phyloP scores from a whole-genome alignment of 164 flowering plant genomes.

The Echeveria elegans region DNA sequence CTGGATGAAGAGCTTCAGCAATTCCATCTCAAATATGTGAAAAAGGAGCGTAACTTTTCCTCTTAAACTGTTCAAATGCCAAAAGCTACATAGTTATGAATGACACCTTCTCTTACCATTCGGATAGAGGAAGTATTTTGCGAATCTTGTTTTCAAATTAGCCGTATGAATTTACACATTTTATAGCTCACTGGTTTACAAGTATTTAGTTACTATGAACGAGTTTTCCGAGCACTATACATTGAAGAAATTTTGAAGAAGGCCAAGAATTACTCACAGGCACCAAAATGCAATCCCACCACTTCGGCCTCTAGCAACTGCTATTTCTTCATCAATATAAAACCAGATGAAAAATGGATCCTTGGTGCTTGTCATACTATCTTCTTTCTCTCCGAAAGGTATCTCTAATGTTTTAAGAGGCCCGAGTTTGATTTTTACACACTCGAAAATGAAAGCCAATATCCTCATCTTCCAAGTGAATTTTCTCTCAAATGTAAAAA shows the following conservation, averaged over 20 bases:
- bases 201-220: background rate
- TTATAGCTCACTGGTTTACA: too few species aligned
- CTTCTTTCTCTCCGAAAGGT: slow-evolving; percentile 48
- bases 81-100: too few species aligned
- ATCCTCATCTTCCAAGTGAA: slow-evolving; percentile 82
- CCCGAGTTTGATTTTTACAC: slow-evolving; percentile 66
- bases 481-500: slow-evolving; percentile 77
- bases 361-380: slow-evolving; percentile 67
- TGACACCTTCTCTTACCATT: too few species aligned
- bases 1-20: too few species aligned
- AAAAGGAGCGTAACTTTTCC: too few species aligned
- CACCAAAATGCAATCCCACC: slow-evolving; percentile 98
- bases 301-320: slow-evolving; percentile 84
- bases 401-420: slow-evolving; percentile 65
- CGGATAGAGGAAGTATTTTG: too few species aligned
- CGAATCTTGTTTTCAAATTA: too few species aligned
- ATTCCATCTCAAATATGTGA: too few species aligned
- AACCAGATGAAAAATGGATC: slow-evolving; percentile 94
- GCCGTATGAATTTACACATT: too few species aligned
- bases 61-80: too few species aligned
- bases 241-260: background rate
- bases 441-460: slow-evolving; percentile 74
- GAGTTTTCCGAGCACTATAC: background rate
- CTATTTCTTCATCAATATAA: slow-evolving; percentile 84
- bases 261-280: slow-evolving; percentile 20